Evolutionary conservation across 306 rosid species (phyloP).

Genomic region (Pueraria montana): DNA sequence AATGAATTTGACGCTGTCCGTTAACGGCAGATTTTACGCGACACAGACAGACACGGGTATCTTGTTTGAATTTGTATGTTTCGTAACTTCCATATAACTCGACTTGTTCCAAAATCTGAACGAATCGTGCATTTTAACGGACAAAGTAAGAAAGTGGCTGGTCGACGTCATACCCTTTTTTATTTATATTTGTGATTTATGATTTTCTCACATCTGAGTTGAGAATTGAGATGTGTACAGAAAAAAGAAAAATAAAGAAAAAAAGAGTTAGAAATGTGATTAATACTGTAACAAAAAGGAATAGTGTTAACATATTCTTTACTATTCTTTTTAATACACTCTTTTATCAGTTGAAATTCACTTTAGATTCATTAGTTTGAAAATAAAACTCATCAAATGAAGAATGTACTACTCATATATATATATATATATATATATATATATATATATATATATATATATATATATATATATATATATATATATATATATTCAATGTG

Average conservation of each 20-base stretch:
- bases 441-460: too few species aligned
- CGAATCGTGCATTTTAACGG: not conserved
- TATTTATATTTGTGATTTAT: not conserved
- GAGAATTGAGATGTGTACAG: not conserved
- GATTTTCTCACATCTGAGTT: not conserved
- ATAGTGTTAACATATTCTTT: too few species aligned
- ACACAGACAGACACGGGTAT: not conserved
- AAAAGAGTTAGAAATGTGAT: too few species aligned
- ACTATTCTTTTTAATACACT: too few species aligned
- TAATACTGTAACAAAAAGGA: too few species aligned
- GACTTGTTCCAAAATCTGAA: not conserved
- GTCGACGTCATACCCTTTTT: not conserved
- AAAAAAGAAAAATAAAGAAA: not conserved
- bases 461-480: too few species aligned
- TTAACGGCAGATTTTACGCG: not conserved
- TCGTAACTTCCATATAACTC: not conserved
- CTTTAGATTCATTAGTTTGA: too few species aligned
- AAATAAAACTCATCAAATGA: too few species aligned
- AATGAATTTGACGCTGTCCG: constrained; percentile 7
- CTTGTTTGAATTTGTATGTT: not conserved
- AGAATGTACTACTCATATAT: not conserved
- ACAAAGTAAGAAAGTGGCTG: not conserved
- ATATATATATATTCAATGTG: too few species aligned
- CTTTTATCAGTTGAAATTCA: too few species aligned
- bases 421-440: too few species aligned